Conservation (phyloP, 345 rosid genomes). For the Syzygium oleosum region DNA sequence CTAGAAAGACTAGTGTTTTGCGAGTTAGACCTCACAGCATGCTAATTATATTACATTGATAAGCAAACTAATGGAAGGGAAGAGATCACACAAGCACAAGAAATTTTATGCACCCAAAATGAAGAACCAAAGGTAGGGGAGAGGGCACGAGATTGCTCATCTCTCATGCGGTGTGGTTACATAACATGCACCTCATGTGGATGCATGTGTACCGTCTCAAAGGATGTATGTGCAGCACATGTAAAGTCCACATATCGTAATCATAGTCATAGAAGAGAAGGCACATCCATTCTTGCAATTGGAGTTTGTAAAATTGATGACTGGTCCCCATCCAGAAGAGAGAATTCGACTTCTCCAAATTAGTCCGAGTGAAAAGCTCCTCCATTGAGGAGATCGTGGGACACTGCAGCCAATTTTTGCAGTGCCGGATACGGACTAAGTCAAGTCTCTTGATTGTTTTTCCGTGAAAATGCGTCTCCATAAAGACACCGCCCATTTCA, state of each 20-base stretch:
- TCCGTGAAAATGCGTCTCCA: background rate
- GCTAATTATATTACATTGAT: too few relatives aligned
- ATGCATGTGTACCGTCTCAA: too few relatives aligned
- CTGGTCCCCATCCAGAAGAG: background rate
- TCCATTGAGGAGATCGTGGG: background rate
- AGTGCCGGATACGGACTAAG: background rate
- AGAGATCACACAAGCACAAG: too few relatives aligned
- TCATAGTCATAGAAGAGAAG: background rate
- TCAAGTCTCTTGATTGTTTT: accelerated
- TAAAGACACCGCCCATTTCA: accelerated
- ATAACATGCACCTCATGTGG: background rate
- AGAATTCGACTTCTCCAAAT: background rate
- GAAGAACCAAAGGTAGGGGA: too few relatives aligned
- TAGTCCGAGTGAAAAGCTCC: accelerated
- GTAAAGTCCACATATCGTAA: background rate
- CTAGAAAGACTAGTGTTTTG: too few relatives aligned
- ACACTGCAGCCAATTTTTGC: background rate
- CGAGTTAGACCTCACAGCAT: too few relatives aligned
- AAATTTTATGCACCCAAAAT: too few relatives aligned
- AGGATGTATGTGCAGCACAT: background rate
- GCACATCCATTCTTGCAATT: too few relatives aligned
- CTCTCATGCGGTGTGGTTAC: too few relatives aligned
- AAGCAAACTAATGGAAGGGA: too few relatives aligned
- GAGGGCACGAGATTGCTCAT: too few relatives aligned
- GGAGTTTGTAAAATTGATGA: too few relatives aligned